Percentiles rank a stretch among this genome's conserved stretches.
Conservation (phyloP, 2,329 filamentous ascomycete species). For the Fusarium vanettenii region DNA sequence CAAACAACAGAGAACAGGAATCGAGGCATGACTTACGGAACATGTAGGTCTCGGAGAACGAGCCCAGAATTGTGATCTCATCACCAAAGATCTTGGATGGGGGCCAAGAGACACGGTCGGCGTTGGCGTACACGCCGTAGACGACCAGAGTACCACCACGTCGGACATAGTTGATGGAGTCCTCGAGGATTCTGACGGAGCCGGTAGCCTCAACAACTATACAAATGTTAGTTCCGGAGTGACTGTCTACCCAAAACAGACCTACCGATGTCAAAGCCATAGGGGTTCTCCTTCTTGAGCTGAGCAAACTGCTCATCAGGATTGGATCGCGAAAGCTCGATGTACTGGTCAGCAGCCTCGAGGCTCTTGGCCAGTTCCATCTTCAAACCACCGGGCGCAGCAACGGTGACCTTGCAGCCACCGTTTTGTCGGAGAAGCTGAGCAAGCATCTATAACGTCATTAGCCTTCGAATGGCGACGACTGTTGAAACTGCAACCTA, state of each 20-base stretch:
- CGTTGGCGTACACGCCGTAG: constrained; percentile 75
- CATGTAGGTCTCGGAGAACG: constrained; percentile 80
- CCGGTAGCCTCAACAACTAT: constrained; percentile 76
- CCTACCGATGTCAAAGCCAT: constrained; percentile 76
- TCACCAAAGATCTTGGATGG: constrained; percentile 77
- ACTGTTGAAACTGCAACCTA: constrained; percentile 44
- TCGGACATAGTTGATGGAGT: constrained; percentile 77
- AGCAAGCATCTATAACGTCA: constrained; percentile 58
- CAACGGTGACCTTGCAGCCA: constrained; percentile 76
- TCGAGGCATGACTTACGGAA: constrained; percentile 61
- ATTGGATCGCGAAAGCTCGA: constrained; percentile 65
- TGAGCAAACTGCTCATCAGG: constrained; percentile 69
- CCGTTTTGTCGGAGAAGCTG: constrained; percentile 74
- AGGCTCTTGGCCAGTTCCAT: constrained; percentile 74
- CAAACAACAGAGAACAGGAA: background rate
- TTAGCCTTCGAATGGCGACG: background rate
- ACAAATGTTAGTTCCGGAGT: constrained; percentile 23
- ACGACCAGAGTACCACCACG: constrained; percentile 78
- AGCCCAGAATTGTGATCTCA: constrained; percentile 79
- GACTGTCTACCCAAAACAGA: background rate
- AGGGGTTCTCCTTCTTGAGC: constrained; percentile 73
- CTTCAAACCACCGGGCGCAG: constrained; percentile 76
- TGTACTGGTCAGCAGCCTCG: constrained; percentile 64
- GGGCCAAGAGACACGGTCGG: constrained; percentile 73
- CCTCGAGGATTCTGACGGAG: constrained; percentile 75